Conservation (phyloP, 371 early-diverging fungal genomes). For the Funneliformis caledonium region DNA sequence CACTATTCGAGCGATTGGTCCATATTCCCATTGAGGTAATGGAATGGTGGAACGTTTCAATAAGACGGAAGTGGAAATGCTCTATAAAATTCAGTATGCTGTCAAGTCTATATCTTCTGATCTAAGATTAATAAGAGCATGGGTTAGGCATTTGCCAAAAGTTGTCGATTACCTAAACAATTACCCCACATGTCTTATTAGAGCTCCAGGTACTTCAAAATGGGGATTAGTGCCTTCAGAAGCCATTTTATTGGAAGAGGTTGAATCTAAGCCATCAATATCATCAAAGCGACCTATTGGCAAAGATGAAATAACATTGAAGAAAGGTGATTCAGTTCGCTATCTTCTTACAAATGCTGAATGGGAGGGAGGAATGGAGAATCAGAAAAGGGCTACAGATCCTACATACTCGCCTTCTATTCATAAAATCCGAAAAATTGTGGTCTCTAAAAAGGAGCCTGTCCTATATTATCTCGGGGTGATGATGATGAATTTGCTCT, state of each 20-base stretch:
- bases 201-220: no score
- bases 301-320: constrained; percentile 29
- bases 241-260: no score
- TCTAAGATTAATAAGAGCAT: no score
- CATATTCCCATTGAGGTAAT: constrained; percentile 31
- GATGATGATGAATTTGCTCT: no score
- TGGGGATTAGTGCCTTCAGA: no score
- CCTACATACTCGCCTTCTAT: constrained; percentile 19
- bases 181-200: no score
- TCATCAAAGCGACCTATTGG: constrained; percentile 4
- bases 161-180: no score
- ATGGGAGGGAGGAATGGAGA: constrained; percentile 36
- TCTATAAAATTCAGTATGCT: constrained; percentile 34
- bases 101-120: constrained; percentile 38
- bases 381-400: no score
- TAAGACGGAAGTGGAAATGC: constrained; percentile 36
- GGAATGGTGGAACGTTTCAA: constrained; percentile 35
- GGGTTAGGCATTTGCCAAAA: no score
- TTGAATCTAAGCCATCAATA: constrained; percentile 20
- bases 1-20: constrained; percentile 33
- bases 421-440: constrained; percentile 29
- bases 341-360: constrained; percentile 37
- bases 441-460: constrained; percentile 35
- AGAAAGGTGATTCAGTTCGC: no score
- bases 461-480: constrained; percentile 37